These are phyloP conservation scores for Alternaria infectoria DNA, from an alignment of 2,329 filamentous ascomycete species.

Conservation along the genomic window DNA sequence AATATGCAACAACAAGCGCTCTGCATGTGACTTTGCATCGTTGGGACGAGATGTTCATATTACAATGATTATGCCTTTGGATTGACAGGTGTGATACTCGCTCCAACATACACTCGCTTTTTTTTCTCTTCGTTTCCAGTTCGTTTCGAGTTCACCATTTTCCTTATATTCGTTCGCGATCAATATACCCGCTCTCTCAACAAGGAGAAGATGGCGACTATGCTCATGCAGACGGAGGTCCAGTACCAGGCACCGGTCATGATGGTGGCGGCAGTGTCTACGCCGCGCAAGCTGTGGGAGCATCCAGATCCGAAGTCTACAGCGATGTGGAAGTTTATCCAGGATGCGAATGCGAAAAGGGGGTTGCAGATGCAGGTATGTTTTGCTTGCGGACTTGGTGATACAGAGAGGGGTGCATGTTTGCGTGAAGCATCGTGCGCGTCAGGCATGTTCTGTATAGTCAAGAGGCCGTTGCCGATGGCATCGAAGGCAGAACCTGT, in stretches of 20 bases:
- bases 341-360: constrained; percentile 65
- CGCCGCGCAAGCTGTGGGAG: constrained; percentile 56
- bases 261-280: not conserved
- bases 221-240: not conserved
- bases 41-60: not conserved
- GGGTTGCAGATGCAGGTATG: constrained; percentile 64
- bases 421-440: not conserved
- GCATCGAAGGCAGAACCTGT: not conserved
- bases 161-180: not conserved
- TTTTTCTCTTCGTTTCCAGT: not conserved
- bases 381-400: not conserved
- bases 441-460: not conserved
- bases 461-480: not conserved
- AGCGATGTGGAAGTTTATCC: constrained; percentile 56
- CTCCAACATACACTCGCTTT: not conserved
- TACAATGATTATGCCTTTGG: not conserved
- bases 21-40: not conserved
- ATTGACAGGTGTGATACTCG: not conserved
- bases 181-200: not conserved
- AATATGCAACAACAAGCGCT: not conserved
- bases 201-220: not conserved
- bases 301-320: constrained; percentile 53
- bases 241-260: not conserved
- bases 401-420: not conserved
- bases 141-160: not conserved